Conservation (phyloP, 495 filamentous ascomycete genomes). For the Neurospora sp. region DNA sequence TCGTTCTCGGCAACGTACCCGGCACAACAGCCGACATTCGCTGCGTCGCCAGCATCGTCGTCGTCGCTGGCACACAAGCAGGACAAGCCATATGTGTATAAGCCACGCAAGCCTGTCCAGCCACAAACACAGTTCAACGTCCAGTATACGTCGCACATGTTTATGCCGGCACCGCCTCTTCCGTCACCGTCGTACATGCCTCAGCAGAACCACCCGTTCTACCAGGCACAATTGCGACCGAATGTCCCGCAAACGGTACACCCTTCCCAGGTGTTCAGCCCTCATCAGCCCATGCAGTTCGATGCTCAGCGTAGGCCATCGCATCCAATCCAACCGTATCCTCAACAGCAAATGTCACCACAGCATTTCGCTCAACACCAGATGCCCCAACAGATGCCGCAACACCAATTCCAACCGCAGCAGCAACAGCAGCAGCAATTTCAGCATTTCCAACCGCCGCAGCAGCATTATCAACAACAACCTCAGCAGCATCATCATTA, state of each 20-base stretch:
- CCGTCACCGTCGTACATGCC: not conserved
- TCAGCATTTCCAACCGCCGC: not conserved
- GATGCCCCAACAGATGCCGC: slow-evolving; percentile 3
- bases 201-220: slow-evolving; percentile 8
- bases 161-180: slow-evolving; percentile 21
- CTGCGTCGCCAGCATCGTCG: not conserved
- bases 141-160: slow-evolving; percentile 30
- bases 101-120: slow-evolving; percentile 33
- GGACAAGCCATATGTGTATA: slow-evolving; percentile 45
- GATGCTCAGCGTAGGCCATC: not conserved
- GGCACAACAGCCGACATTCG: not conserved
- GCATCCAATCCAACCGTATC: not conserved
- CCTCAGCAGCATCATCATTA: slow-evolving; percentile 1
- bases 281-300: not conserved
- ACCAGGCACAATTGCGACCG: not conserved
- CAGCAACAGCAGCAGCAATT: not conserved
- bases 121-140: slow-evolving; percentile 22
- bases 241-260: not conserved
- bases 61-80: slow-evolving; percentile 8
- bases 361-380: not conserved
- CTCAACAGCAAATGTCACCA: not conserved
- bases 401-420: slow-evolving; percentile 1
- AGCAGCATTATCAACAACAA: not conserved
- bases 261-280: not conserved
- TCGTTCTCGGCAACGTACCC: slow-evolving; percentile 10